Evolutionary conservation across 345 rosid genomes (phyloP), one percentile per base, ranked within the genome.

Genomic region (Gossypium turneri): DNA sequence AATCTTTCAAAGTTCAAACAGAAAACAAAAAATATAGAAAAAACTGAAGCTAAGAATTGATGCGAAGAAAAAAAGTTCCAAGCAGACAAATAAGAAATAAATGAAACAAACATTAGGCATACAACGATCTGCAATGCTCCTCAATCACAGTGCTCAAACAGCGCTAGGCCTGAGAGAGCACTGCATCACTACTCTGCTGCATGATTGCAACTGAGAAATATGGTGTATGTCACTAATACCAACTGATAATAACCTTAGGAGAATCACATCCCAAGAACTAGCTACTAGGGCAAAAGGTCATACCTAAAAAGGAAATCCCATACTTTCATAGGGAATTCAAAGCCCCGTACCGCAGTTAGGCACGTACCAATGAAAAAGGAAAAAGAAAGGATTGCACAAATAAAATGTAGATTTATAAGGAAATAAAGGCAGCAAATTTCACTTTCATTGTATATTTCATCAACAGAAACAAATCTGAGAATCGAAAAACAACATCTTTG

Each of bases 401-500:
- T 9, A 43, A 38, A 63, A 38, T 17, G 67, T 17, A 22, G 47
- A 29, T 61, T 61, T 34, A 34, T 3, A 7, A 7, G 13, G 22
- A 19, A 43, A 65, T 17, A 41, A 43, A 9, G 16, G 43, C 4
- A n/a, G 62, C 2, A 65, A 62, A 62, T 7, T 17, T 34, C 12
- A 4, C 41, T 34, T 34, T 34, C 7, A 5, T 34, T 34, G 41
- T 15, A 8, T 45, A 34, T 66, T 45, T n/a, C 55, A 48, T 45
- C 71, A 45, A 67, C 45, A 20, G 12, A 45, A 24, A 16, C 55
- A 67, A 68, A 48, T 50, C 72, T 68, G 43, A 68, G 70, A 67
- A 56, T 67, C 17, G 56, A 24, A 67, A 67, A 45, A 67, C 29
- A 45, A 4, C 53, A 41, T 17, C 3, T 10, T 44, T 65, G 3